Conservation (phyloP, 805 yeast genomes). For the Candida quercuum region DNA sequence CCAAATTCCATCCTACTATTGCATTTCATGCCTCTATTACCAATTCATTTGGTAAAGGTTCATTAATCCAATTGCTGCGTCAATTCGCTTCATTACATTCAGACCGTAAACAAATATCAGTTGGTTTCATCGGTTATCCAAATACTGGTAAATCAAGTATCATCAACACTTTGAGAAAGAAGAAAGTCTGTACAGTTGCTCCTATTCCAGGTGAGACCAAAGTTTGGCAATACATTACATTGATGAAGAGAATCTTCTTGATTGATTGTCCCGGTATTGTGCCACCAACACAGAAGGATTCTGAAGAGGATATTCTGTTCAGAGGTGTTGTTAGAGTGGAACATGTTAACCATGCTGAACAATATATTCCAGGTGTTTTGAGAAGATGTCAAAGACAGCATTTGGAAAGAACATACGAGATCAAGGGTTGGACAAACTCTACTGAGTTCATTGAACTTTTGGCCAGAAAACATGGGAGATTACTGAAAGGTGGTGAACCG, state of each 20-base stretch:
- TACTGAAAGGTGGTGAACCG: conserved; percentile 96
- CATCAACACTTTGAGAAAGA: conserved; percentile 86
- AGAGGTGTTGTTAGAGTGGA: conserved; percentile 99
- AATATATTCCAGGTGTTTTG: conserved; percentile 83
- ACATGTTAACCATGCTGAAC: conserved; percentile 93
- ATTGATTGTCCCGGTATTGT: conserved; percentile 99
- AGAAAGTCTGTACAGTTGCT: conserved; percentile 95
- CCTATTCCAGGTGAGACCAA: conserved; percentile 99
- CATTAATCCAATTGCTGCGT: conserved; percentile 85
- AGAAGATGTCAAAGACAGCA: conserved; percentile 83
- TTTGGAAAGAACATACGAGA: conserved; percentile 91
- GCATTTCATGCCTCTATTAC: conserved; percentile 98
- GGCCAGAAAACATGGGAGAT: conserved; percentile 89
- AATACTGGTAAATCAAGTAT: conserved; percentile 95
- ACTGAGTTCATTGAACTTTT: conserved; percentile 83
- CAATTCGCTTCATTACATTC: conserved; percentile 88
- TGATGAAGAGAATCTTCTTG: conserved; percentile 91
- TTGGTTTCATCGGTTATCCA: conserved; percentile 96
- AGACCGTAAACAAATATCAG: conserved; percentile 94
- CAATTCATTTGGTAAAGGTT: conserved; percentile 96
- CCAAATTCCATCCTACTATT: conserved; percentile 87
- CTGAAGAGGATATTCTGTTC: conserved; percentile 86
- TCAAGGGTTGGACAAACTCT: conserved; percentile 79
- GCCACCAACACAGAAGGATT: conserved; percentile 87
- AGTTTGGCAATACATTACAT: conserved; percentile 97